Evolutionary conservation across 768 basidiomycete species (phyloP).

Genomic region (Xerocomellus dryophilus): DNA sequence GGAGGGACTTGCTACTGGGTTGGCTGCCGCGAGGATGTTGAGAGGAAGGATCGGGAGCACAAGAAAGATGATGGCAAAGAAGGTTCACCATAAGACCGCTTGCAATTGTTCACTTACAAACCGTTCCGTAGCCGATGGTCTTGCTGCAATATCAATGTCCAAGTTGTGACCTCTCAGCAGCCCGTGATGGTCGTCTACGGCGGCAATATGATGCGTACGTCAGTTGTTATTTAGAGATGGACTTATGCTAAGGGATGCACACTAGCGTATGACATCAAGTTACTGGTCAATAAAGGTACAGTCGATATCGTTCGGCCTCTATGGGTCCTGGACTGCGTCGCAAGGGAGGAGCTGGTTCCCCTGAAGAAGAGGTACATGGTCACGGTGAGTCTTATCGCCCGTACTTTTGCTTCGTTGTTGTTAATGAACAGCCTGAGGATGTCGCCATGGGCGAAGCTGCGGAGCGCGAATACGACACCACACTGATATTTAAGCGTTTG

Average conservation of each 20-base stretch:
- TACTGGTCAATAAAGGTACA: conserved; percentile 65
- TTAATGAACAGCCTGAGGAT: conserved; percentile 26
- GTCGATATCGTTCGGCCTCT: conserved; percentile 74
- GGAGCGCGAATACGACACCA: conserved; percentile 76
- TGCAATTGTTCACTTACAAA: background rate
- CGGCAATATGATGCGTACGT: conserved; percentile 65
- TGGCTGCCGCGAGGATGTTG: conserved; percentile 33
- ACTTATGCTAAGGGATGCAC: background rate
- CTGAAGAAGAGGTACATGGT: conserved; percentile 59
- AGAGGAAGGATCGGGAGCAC: conserved; percentile 17
- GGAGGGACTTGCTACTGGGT: conserved; percentile 39
- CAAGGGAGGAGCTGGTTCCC: conserved; percentile 51
- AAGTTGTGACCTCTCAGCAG: conserved; percentile 55
- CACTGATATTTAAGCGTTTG: conserved; percentile 80
- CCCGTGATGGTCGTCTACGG: conserved; percentile 63
- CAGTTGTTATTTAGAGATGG: background rate
- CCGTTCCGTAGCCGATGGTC: conserved; percentile 44
- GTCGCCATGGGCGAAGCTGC: conserved; percentile 72
- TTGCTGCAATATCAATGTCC: conserved; percentile 64
- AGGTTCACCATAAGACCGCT: conserved; percentile 12
- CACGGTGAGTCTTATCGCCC: conserved; percentile 4
- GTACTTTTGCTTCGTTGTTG: background rate
- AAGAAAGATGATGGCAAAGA: conserved; percentile 25
- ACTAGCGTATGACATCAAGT: conserved; percentile 66
- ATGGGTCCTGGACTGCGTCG: conserved; percentile 83